Evolutionary conservation across 2,329 filamentous ascomycete genomes (phyloP), one percentile per base, ranked within the genome.

Genomic region (Scedosporium aurantiacum): DNA sequence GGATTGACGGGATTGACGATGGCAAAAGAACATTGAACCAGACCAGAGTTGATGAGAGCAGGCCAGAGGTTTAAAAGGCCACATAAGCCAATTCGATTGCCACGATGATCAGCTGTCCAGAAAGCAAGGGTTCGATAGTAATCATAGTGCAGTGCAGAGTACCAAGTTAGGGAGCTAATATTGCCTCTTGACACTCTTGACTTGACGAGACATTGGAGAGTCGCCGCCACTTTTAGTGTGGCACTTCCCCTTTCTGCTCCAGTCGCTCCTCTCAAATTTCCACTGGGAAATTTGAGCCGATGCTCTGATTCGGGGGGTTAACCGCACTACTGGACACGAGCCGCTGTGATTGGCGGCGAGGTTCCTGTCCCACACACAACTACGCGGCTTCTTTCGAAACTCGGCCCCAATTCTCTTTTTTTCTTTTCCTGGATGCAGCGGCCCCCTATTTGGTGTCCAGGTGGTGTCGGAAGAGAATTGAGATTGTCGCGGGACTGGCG

Each of bases 261-360:
- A 45, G 16, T 10, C 28, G 16, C 37, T 41, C 16, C 37, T 58
- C 28, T 10, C 28, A 37, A 58, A 58, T 41, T 58, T 58, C 40
- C 56, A 37, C 7, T 25, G 32, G 56, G 27, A 41, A 58, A 57
- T 32, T 58, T 58, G 37, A 23, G 56, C 56, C 56, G 18, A 16
- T 18, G 55, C 32, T 37, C 55, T 54, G 50, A 27, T 54, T 54
- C n/a, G 43, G 43, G 43, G 50, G 50, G 23, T 23, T 18, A 54
- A 54, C 50, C 50, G 23, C 50, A 54, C 50, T 54, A 54, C 50
- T 27, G 50, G 56, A 25, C 56, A 58, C 56, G 56, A 43, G 56
- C 14, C n/a, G 56, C 12, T 41, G 32, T 58, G 56, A 58, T 58
- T 58, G 56, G 56, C 56, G 32, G 45, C 25, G 32, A 32, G 55